Percentiles rank a stretch among this genome's conserved stretches.
Evolutionary conservation across 768 basidiomycete species (phyloP).

Genomic region (Leccinum pellstonianum): DNA sequence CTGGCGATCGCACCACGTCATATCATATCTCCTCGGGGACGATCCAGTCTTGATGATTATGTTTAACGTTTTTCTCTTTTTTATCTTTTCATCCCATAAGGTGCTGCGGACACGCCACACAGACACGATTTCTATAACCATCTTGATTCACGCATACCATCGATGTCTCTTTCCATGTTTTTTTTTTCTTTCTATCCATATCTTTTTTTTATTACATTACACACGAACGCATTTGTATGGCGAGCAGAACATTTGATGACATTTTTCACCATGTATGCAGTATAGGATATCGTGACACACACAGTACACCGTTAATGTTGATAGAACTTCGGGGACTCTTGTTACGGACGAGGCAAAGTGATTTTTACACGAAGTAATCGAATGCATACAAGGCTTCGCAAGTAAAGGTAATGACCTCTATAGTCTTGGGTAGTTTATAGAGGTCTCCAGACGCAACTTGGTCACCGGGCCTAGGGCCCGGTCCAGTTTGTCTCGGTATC

Average conservation of each 20-base stretch:
- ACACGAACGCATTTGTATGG: conserved; percentile 9
- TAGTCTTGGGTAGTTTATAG: too few relatives aligned
- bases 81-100: conserved; percentile 2
- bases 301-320: not conserved
- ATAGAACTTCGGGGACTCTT: conserved; percentile 4
- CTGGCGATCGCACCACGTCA: not conserved
- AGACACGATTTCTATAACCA: conserved; percentile 11
- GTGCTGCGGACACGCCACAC: conserved; percentile 14
- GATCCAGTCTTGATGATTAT: not conserved
- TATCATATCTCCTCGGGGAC: not conserved
- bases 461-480: too few relatives aligned
- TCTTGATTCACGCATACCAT: conserved; percentile 1
- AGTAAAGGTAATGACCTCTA: too few relatives aligned
- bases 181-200: not conserved
- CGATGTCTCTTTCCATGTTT: not conserved
- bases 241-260: conserved; percentile 3
- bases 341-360: not conserved
- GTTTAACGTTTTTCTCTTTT: not conserved
- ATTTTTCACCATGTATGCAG: conserved; percentile 9
- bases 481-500: too few relatives aligned
- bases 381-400: not conserved
- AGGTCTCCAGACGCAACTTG: too few relatives aligned
- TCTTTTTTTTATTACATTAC: not conserved
- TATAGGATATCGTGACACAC: conserved; percentile 1
- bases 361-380: not conserved